phyloP scores from a whole-genome alignment of 179 eudicot species.

The Dionaea muscipula region DNA sequence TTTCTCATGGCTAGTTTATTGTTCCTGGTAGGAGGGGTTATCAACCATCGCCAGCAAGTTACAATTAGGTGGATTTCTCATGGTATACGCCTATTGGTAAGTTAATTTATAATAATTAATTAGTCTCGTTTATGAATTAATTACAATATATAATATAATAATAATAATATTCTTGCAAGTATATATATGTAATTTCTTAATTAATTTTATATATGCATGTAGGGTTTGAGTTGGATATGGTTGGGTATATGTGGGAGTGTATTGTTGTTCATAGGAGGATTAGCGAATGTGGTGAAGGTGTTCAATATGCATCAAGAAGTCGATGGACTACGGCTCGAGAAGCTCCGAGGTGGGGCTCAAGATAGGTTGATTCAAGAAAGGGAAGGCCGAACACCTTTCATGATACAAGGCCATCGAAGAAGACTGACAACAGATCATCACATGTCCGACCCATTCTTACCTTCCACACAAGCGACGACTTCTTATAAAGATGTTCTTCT shows the following conservation, averaged over 20 bases:
- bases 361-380: slow-evolving; percentile 37
- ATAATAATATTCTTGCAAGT: no score
- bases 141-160: no score
- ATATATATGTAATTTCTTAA: no score
- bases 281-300: slow-evolving; percentile 67
- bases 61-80: slow-evolving; percentile 22
- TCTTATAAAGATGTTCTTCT: no score
- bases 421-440: slow-evolving; percentile 13
- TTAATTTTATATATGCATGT: slow-evolving; percentile 1
- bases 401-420: slow-evolving; percentile 23
- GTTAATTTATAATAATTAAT: slow-evolving; percentile 7
- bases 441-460: no score
- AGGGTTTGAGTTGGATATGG: slow-evolving; percentile 56
- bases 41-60: slow-evolving; percentile 40
- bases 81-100: slow-evolving; percentile 43
- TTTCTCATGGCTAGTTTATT: slow-evolving; percentile 61
- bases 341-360: slow-evolving; percentile 72
- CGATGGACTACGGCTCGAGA: slow-evolving; percentile 52
- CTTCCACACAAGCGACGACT: no score
- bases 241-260: slow-evolving; percentile 57
- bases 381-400: slow-evolving; percentile 48
- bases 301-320: slow-evolving; percentile 70
- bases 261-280: slow-evolving; percentile 48
- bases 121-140: no score
- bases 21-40: slow-evolving; percentile 42